Percentiles rank a stretch among this genome's conserved stretches.
Evolutionary conservation across 2,329 filamentous ascomycete species (phyloP).

Genomic region (Dothistroma pini): DNA sequence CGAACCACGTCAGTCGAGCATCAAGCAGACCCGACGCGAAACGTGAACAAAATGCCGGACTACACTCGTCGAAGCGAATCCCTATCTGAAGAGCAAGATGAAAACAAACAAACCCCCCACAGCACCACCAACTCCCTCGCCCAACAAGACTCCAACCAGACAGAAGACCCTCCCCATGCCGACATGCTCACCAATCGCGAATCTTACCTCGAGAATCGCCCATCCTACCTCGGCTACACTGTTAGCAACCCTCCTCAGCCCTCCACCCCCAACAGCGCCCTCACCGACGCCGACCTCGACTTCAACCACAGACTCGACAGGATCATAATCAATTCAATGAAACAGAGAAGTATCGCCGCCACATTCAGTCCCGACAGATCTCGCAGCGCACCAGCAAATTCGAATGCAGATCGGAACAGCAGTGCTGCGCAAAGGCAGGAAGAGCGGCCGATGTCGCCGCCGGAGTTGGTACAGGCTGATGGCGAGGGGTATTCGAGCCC

Average conservation of each 20-base stretch:
- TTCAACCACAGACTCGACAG: not conserved
- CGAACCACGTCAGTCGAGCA: not conserved
- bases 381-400: not conserved
- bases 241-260: not conserved
- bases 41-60: not conserved
- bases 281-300: not conserved
- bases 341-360: no score
- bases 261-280: not conserved
- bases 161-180: not conserved
- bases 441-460: no score
- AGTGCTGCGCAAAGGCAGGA: not conserved
- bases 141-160: not conserved
- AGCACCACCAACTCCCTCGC: not conserved
- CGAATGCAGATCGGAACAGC: no score
- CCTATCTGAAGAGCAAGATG: not conserved
- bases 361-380: not conserved
- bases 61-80: not conserved
- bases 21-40: not conserved
- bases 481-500: no score
- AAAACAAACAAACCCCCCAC: not conserved
- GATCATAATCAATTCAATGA: not conserved
- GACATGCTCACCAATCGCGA: not conserved
- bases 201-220: not conserved
- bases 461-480: no score
- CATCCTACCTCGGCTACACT: not conserved